phyloP scores from a whole-genome alignment of 345 rosid genomes.

The Citrus unshiu region DNA sequence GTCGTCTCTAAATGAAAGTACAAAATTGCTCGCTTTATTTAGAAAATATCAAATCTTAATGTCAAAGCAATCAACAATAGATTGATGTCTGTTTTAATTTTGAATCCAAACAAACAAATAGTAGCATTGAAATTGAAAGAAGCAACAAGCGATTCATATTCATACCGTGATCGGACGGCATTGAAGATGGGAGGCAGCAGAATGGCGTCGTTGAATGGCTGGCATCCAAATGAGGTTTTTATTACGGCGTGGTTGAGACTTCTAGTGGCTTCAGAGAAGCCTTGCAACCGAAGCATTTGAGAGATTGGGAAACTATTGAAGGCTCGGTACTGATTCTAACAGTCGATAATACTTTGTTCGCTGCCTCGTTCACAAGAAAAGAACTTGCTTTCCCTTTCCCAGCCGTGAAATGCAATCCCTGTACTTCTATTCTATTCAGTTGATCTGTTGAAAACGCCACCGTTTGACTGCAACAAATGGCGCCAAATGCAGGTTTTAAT shows the following conservation, averaged over 20 bases:
- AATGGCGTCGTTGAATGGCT: neutral
- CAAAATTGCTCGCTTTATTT: neutral
- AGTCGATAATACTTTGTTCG: neutral
- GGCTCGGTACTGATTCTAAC: conserved; percentile 12
- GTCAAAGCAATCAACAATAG: neutral
- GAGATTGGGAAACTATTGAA: conserved; percentile 1
- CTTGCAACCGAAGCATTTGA: conserved; percentile 14
- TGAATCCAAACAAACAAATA: too few species aligned
- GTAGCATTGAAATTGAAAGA: neutral
- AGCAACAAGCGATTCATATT: neutral
- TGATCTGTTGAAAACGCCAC: neutral
- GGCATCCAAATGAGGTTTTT: neutral
- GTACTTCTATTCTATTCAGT: neutral
- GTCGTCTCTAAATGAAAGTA: conserved; percentile 26
- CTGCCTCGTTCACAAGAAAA: conserved; percentile 16
- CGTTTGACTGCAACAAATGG: neutral
- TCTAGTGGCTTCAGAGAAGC: conserved; percentile 16
- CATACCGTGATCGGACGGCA: conserved; percentile 29
- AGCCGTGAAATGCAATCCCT: neutral
- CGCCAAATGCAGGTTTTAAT: neutral
- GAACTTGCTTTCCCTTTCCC: conserved; percentile 6
- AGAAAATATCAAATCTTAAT: neutral
- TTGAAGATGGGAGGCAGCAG: conserved; percentile 1
- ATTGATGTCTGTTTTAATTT: neutral
- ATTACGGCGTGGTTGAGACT: conserved; percentile 7